phyloP scores from a whole-genome alignment of 2,329 filamentous ascomycete species.

The Sclerotinia borealis region DNA sequence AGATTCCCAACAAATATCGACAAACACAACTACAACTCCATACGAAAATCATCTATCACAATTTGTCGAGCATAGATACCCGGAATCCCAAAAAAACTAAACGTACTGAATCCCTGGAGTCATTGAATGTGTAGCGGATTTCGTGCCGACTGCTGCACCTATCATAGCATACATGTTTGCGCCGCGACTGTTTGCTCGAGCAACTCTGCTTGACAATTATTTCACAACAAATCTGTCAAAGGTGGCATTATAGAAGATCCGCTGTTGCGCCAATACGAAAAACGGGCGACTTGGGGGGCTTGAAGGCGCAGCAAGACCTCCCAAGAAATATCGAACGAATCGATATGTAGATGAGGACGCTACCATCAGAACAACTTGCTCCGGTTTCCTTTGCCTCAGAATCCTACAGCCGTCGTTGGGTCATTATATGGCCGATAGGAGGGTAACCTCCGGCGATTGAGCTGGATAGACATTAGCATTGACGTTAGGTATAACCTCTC shows the following conservation, averaged over 20 bases:
- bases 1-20: background rate
- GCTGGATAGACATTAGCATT: background rate
- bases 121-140: background rate
- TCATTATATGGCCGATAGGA: background rate
- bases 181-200: background rate
- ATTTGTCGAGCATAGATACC: background rate
- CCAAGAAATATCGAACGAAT: background rate
- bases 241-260: background rate
- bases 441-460: background rate
- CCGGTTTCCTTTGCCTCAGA: background rate
- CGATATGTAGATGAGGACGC: background rate
- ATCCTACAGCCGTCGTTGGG: background rate
- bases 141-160: background rate
- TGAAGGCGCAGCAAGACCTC: background rate
- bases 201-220: background rate
- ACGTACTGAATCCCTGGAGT: background rate
- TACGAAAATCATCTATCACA: background rate
- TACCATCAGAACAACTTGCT: background rate
- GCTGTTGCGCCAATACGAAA: background rate
- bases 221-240: background rate
- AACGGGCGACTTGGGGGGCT: background rate
- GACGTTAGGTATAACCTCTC: background rate
- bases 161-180: background rate
- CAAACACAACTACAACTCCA: background rate
- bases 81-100: too few relatives aligned